Evolutionary conservation across 352 stramenopile genomes (phyloP).

Genomic region (Globisporangium cystogenes): DNA sequence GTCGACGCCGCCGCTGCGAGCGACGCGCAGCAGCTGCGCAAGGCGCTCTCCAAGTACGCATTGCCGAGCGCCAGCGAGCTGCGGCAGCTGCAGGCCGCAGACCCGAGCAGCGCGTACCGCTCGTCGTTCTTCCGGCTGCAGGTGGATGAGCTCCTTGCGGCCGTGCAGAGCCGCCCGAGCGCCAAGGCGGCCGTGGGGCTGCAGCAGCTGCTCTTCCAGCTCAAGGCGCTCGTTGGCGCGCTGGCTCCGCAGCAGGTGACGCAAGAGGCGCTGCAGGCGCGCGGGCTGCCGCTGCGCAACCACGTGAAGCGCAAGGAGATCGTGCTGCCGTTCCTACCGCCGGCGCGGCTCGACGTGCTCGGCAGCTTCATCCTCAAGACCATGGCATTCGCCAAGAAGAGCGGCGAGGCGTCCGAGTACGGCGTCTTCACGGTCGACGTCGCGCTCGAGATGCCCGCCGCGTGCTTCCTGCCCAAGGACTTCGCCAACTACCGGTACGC

Average conservation of each 20-base stretch:
- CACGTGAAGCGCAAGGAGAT: slow-evolving; percentile 83
- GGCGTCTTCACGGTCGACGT: slow-evolving; percentile 69
- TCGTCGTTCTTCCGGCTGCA: slow-evolving; percentile 86
- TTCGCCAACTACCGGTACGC: slow-evolving; percentile 88
- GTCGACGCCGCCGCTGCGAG: slow-evolving; percentile 5
- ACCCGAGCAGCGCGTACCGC: slow-evolving; percentile 67
- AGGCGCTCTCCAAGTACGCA: slow-evolving; percentile 84
- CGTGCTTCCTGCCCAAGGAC: slow-evolving; percentile 86
- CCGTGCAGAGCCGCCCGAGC: slow-evolving; percentile 49
- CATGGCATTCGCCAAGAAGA: slow-evolving; percentile 62
- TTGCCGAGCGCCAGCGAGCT: slow-evolving; percentile 85
- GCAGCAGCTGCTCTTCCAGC: slow-evolving; percentile 71
- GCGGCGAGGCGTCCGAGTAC: slow-evolving; percentile 31
- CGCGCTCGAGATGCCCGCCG: slow-evolving; percentile 71
- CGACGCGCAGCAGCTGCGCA: slow-evolving; percentile 48
- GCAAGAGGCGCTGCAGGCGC: slow-evolving; percentile 52
- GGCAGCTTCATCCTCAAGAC: slow-evolving; percentile 87
- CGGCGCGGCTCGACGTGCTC: slow-evolving; percentile 72
- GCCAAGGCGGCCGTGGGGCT: slow-evolving; percentile 39
- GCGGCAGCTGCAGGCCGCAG: slow-evolving; percentile 66
- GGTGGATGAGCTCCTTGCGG: slow-evolving; percentile 80
- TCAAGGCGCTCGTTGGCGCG: slow-evolving; percentile 71
- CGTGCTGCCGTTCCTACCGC: slow-evolving; percentile 76
- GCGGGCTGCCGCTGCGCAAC: slow-evolving; percentile 56
- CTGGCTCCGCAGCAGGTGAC: slow-evolving; percentile 72